Conservation (phyloP, 768 basidiomycete genomes). For the Suillus spraguei region DNA sequence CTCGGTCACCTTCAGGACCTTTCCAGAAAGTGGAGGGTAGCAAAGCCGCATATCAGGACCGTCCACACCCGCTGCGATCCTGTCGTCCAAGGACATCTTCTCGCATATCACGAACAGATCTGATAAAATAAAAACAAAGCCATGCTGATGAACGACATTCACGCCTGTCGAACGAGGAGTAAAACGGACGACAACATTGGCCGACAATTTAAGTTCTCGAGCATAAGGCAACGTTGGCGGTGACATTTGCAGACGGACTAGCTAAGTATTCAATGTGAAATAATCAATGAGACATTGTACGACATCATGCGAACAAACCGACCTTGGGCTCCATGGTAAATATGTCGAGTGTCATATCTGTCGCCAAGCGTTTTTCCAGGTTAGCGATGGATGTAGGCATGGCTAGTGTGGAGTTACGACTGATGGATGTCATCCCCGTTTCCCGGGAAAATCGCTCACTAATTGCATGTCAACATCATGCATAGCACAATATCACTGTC, state of each 20-base stretch:
- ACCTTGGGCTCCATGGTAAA: slow-evolving; percentile 97
- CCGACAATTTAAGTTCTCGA: slow-evolving; percentile 73
- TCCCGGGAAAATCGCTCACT: slow-evolving; percentile 67
- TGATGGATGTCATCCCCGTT: slow-evolving; percentile 55
- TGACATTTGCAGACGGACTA: slow-evolving; percentile 87
- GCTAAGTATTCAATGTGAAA: slow-evolving; percentile 44
- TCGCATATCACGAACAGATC: slow-evolving; percentile 94
- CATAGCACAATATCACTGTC: background rate
- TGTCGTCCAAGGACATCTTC: slow-evolving; percentile 72
- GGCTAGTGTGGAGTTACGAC: slow-evolving; percentile 52
- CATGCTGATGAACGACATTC: slow-evolving; percentile 76
- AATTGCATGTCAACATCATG: slow-evolving; percentile 15
- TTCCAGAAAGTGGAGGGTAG: slow-evolving; percentile 95
- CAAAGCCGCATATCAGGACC: slow-evolving; percentile 88
- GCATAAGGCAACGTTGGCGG: slow-evolving; percentile 78
- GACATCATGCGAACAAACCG: slow-evolving; percentile 14
- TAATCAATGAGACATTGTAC: slow-evolving; percentile 10
- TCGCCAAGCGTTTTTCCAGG: slow-evolving; percentile 78
- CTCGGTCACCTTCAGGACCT: slow-evolving; percentile 78
- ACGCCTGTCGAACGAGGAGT: slow-evolving; percentile 72
- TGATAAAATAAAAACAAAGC: slow-evolving; percentile 86
- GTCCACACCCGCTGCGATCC: slow-evolving; percentile 46
- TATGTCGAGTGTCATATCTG: slow-evolving; percentile 83
- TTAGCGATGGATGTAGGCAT: slow-evolving; percentile 66
- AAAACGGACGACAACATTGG: slow-evolving; percentile 75